phyloP scores from a whole-genome alignment of 1,284 basidiomycete species.

The Leccinum pachyderme region DNA sequence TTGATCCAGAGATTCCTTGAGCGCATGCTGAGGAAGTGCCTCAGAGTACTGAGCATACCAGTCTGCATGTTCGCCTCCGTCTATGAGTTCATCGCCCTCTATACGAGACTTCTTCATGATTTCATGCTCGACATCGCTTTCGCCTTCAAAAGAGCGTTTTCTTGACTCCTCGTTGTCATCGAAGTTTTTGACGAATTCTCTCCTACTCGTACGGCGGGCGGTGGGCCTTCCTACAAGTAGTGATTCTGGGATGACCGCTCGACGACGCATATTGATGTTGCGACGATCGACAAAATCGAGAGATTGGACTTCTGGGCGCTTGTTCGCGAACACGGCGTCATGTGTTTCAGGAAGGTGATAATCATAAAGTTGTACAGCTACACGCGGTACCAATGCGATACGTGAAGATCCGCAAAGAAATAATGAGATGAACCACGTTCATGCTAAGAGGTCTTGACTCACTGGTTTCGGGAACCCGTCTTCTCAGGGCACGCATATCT shows the following conservation, averaged over 20 bases:
- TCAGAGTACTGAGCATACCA: conserved; percentile 36
- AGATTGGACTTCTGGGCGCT: conserved; percentile 16
- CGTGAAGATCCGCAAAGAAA: conserved; percentile 14
- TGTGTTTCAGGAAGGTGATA: conserved; percentile 21
- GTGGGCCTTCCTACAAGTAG: conserved; percentile 13
- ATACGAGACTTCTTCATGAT: conserved; percentile 52
- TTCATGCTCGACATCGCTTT: conserved; percentile 41
- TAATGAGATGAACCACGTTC: conserved; percentile 31
- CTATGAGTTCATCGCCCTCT: conserved; percentile 44
- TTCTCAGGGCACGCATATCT: conserved; percentile 31
- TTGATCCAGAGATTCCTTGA: conserved; percentile 46
- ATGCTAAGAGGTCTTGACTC: conserved; percentile 23
- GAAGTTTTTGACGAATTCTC: conserved; percentile 11
- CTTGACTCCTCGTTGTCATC: conserved; percentile 26
- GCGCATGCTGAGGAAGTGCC: conserved; percentile 37
- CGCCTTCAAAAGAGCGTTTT: conserved; percentile 45
- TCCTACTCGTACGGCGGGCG: conserved; percentile 28
- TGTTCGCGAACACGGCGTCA: conserved; percentile 12
- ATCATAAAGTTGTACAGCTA: conserved; percentile 21
- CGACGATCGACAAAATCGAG: conserved; percentile 35
- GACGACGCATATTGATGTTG: conserved; percentile 34
- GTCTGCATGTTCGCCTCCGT: conserved; percentile 46
- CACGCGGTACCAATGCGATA: conserved; percentile 19
- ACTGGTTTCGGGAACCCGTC: conserved; percentile 33
- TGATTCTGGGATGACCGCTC: conserved; percentile 21